Percentiles rank a stretch among this genome's conserved stretches.
Conservation (phyloP, 495 filamentous ascomycete species). For the Tetracladium setigerum region DNA sequence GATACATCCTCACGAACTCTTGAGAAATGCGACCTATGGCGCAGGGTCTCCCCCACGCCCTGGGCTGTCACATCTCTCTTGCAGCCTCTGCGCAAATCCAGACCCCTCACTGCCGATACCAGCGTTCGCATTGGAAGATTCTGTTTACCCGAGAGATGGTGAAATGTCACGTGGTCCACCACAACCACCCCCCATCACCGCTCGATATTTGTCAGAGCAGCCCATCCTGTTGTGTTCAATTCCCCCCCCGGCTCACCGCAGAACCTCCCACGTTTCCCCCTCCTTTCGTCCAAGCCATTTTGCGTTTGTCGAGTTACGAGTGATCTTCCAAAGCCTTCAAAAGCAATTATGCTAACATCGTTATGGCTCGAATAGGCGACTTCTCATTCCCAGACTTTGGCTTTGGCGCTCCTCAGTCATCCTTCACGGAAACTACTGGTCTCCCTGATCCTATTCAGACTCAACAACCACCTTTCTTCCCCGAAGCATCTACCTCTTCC, state of each 20-base stretch:
- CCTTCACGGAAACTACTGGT: slow-evolving; percentile 18
- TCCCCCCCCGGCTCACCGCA: too few relatives aligned
- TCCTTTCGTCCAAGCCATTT: background rate
- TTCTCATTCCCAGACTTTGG: slow-evolving; percentile 23
- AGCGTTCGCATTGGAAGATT: too few relatives aligned
- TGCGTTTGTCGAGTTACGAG: background rate
- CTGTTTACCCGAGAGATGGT: slow-evolving; percentile 2
- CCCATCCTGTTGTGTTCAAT: background rate
- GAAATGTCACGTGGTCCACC: slow-evolving; percentile 15
- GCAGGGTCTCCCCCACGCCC: background rate
- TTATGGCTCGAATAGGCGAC: slow-evolving; percentile 16
- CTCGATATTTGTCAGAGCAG: background rate
- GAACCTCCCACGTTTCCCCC: background rate
- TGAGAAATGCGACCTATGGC: background rate
- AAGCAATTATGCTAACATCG: slow-evolving; percentile 23
- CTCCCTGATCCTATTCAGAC: slow-evolving; percentile 38
- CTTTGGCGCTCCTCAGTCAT: slow-evolving; percentile 28
- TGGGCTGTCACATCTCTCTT: background rate
- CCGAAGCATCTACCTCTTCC: slow-evolving; percentile 35
- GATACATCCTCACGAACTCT: background rate
- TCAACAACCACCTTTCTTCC: slow-evolving; percentile 30
- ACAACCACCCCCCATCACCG: background rate
- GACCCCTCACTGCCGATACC: background rate
- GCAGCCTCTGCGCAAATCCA: background rate
- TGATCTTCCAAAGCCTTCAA: slow-evolving; percentile 12